Base-by-base conservation (phyloP, 768 basidiomycete species). In the Leccinum truebloodii region DNA sequence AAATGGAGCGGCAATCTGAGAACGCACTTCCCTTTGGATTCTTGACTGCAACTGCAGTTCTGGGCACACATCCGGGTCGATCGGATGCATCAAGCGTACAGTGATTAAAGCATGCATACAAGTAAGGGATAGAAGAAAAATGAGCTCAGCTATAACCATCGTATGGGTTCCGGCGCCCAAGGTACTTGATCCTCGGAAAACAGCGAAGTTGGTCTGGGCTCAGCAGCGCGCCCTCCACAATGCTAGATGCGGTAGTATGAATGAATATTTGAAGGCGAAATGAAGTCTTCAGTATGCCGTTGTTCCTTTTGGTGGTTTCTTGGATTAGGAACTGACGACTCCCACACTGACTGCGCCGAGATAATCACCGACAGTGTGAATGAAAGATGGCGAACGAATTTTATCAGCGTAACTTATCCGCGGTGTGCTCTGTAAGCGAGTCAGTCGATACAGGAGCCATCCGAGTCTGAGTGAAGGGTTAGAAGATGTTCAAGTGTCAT, bases 151-250 rank as follows among this genome's bases (percentile, higher is more conserved):
- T 46, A 46, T 46, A 32, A 14, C 41, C 56, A 6, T n/a, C 28
- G 37, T 20, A 57, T 9, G 12, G 18, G 10, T 32, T 52, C 51
- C 52, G 37, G 59, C 53, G 26, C 57, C 59, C 59, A 28, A 28
- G 22, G 55, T 3, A 13, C 54, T 28, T 53, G 58, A 69, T 69
- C 63, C 67, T 61, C 69, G 50, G 61, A 39, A 26, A 12, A 56
- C 48, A 8, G 28, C 18, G 16, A 55, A 18, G 34, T 24, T 22
- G 52, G 57, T 62, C 60, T 6, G 54, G 59, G 37, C 16, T 37
- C 3, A 51, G 52, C 22, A 16, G 52, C 51, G 28, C n/a, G 8
- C 4, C 28, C 46, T 59, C 26, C 52, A 53, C 22, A 35, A 53
- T 53, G 28, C 37, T 52, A 48, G 53, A 64, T 34, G 24, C 16